Conservation (phyloP, 2,329 filamentous ascomycete genomes). For the Cladophialophora bantiana region DNA sequence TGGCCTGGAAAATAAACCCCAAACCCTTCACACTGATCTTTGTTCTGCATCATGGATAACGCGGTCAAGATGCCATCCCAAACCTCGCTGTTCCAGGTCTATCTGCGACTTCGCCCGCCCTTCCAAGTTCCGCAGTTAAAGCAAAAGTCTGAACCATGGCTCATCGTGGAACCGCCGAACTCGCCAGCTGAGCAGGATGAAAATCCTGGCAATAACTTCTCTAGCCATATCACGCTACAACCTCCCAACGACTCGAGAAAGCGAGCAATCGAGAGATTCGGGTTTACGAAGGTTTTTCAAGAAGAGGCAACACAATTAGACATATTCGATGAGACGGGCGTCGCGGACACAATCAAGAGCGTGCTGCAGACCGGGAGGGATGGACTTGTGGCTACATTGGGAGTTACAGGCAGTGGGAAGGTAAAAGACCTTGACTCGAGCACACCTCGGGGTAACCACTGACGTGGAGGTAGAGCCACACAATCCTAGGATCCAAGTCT, state of each 20-base stretch:
- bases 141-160: constrained; percentile 69
- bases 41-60: constrained; percentile 34
- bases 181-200: constrained; percentile 45
- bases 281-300: constrained; percentile 91
- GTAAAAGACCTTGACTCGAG: constrained; percentile 54
- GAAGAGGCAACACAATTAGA: constrained; percentile 85
- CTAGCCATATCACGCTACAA: constrained; percentile 77
- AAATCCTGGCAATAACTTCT: constrained; percentile 37
- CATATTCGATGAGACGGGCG: constrained; percentile 78
- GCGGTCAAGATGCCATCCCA: constrained; percentile 35
- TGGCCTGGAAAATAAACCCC: constrained; percentile 9
- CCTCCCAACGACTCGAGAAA: constrained; percentile 83
- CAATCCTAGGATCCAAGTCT: constrained; percentile 84
- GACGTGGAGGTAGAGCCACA: constrained; percentile 74
- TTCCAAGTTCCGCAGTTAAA: constrained; percentile 74
- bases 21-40: neutral
- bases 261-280: constrained; percentile 89
- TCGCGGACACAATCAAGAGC: constrained; percentile 66
- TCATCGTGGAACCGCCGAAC: constrained; percentile 72
- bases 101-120: constrained; percentile 82
- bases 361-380: constrained; percentile 86
- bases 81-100: constrained; percentile 82
- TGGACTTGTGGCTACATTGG: constrained; percentile 87
- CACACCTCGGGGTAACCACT: neutral
- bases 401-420: constrained; percentile 96